These are phyloP conservation scores for Globisporangium ultimum DNA, from an alignment of 352 stramenopile species.

Conservation along the genomic window DNA sequence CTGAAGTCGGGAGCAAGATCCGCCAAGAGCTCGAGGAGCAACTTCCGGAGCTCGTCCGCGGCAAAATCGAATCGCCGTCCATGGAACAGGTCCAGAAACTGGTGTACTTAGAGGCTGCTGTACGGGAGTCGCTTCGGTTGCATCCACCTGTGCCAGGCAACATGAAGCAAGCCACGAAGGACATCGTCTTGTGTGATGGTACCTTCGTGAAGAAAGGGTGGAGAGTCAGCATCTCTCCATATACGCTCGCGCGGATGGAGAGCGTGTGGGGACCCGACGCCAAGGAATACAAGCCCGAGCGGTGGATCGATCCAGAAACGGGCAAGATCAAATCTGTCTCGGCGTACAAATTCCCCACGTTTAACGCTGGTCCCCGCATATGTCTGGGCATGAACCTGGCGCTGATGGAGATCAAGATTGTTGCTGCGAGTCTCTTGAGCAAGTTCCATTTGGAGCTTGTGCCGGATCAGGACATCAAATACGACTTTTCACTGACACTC, in stretches of 20 bases:
- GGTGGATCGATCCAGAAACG: conserved; percentile 30
- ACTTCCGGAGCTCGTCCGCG: conserved; percentile 9
- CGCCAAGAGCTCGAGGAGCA: conserved; percentile 15
- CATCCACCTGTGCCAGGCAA: conserved; percentile 31
- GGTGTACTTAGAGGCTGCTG: conserved; percentile 20
- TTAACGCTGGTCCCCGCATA: conserved; percentile 30
- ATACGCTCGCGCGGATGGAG: conserved; percentile 45
- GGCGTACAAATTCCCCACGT: conserved; percentile 29
- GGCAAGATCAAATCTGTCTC: conserved; percentile 19
- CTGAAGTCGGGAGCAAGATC: conserved; percentile 21
- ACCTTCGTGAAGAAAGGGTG: conserved; percentile 20
- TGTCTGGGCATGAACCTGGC: conserved; percentile 31
- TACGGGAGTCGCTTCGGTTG: conserved; percentile 31
- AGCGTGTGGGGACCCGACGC: conserved; percentile 48
- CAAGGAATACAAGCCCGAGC: conserved; percentile 44
- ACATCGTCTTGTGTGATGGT: conserved; percentile 32
- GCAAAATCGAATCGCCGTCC: conserved; percentile 2
- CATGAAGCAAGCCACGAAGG: conserved; percentile 19
- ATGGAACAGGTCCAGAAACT: conserved; percentile 13
- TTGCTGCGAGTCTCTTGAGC: conserved; percentile 39
- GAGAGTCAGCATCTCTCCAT: conserved; percentile 31
- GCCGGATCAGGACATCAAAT: background rate
- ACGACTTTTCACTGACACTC: background rate
- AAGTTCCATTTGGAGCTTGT: conserved; percentile 22
- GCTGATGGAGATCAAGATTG: conserved; percentile 29